A percentile compares a stretch with the other conserved stretches of the same genome.
Evolutionary conservation across 1,284 basidiomycete species (phyloP).

Genomic region (Peniophora sp.): DNA sequence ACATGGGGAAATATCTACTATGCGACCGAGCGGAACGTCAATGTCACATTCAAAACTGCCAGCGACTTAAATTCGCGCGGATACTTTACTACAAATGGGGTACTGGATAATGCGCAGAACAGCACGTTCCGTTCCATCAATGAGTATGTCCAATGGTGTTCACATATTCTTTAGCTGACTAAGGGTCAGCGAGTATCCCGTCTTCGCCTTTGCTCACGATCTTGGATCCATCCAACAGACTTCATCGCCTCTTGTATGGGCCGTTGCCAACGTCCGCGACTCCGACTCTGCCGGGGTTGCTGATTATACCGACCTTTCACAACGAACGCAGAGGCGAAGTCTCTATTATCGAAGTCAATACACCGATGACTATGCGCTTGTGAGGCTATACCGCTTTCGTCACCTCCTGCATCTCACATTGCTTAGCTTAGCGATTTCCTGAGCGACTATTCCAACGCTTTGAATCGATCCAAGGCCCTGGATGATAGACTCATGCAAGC

Average conservation of each 20-base stretch:
- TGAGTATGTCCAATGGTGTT: too few relatives aligned
- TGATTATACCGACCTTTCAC: slow-evolving; percentile 2
- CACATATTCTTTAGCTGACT: too few relatives aligned
- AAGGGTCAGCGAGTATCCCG: too few relatives aligned
- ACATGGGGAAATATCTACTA: background rate
- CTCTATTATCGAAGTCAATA: background rate
- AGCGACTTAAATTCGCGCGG: background rate
- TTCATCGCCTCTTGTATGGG: slow-evolving; percentile 5
- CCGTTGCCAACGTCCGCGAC: slow-evolving; percentile 8
- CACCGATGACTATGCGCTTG: background rate
- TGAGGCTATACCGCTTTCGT: background rate
- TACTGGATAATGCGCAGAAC: background rate
- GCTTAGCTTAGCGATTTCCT: slow-evolving; percentile 3
- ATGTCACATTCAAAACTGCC: background rate
- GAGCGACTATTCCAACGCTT: slow-evolving; percentile 1
- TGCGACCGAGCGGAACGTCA: background rate
- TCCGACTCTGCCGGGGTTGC: background rate
- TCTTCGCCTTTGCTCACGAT: slow-evolving; percentile 6
- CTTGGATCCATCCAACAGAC: slow-evolving; percentile 6
- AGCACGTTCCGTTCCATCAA: background rate
- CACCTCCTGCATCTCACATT: background rate
- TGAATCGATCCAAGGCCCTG: background rate
- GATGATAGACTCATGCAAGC: background rate
- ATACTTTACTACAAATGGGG: background rate
- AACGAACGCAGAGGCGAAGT: background rate